Evolutionary conservation across 1,284 basidiomycete genomes (phyloP).

Genomic region (Rhodotorula sp.): DNA sequence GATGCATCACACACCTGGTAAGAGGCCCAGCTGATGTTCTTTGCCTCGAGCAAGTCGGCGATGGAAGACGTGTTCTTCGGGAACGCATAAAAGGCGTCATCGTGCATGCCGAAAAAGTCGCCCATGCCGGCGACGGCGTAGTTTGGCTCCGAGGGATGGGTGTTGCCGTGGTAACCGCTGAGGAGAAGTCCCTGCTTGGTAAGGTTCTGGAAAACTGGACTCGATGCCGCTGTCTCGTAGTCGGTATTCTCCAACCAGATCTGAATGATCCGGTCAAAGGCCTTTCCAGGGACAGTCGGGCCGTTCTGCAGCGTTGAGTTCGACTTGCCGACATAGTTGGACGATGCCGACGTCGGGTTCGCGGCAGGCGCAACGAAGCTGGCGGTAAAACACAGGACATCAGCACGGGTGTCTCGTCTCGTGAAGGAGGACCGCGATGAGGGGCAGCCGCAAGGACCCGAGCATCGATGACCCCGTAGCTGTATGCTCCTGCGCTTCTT

Average conservation of each 20-base stretch:
- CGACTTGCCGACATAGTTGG: slow-evolving; percentile 51
- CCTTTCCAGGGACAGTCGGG: slow-evolving; percentile 52
- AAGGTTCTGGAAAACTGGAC: slow-evolving; percentile 55
- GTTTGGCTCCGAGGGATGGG: slow-evolving; percentile 50
- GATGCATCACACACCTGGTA: slow-evolving; percentile 59
- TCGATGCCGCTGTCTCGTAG: slow-evolving; percentile 50
- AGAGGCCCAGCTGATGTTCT: slow-evolving; percentile 55
- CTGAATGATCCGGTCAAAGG: slow-evolving; percentile 52
- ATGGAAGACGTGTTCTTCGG: slow-evolving; percentile 57
- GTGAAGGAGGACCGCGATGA: not conserved
- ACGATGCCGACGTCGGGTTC: slow-evolving; percentile 49
- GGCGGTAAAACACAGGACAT: not conserved
- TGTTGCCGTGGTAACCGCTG: slow-evolving; percentile 58
- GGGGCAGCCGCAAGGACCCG: not conserved
- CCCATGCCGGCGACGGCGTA: slow-evolving; percentile 55
- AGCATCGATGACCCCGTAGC: not conserved
- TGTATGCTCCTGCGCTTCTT: too few relatives aligned
- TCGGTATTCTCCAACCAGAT: slow-evolving; percentile 61
- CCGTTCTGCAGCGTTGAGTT: slow-evolving; percentile 53
- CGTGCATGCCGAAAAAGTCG: slow-evolving; percentile 60
- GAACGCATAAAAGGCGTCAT: slow-evolving; percentile 53
- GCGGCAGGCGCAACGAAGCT: slow-evolving; percentile 51
- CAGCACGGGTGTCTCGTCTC: not conserved
- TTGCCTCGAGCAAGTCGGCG: slow-evolving; percentile 63
- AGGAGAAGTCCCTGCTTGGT: slow-evolving; percentile 59